phyloP scores from a whole-genome alignment of 2,329 filamentous ascomycete genomes.

The Exophiala lecanii-corni region DNA sequence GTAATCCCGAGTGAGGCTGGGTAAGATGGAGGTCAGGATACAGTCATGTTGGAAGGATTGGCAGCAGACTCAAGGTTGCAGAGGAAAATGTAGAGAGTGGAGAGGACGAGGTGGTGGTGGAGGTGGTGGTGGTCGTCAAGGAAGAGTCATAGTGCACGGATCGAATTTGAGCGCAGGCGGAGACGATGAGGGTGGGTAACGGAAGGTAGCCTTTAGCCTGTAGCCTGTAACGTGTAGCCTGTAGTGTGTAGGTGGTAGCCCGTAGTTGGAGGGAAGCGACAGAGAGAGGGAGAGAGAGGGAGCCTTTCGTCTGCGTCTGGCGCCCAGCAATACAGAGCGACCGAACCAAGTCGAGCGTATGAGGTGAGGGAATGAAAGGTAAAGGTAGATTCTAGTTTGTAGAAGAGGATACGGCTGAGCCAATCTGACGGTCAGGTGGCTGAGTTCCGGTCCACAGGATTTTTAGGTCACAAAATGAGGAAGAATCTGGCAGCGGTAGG shows the following conservation, averaged over 20 bases:
- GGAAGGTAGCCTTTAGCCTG: too few species aligned
- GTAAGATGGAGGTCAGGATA: constrained; percentile 18
- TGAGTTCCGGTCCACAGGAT: neutral
- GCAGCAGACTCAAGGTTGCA: constrained; percentile 12
- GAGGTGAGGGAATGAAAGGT: too few species aligned
- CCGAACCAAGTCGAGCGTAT: neutral
- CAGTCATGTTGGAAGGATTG: constrained; percentile 16
- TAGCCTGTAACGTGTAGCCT: too few species aligned
- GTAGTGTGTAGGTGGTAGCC: too few species aligned
- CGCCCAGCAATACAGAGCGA: neutral
- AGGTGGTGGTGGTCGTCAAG: constrained; percentile 11
- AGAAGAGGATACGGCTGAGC: neutral
- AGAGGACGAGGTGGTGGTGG: constrained; percentile 7
- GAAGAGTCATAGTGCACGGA: constrained; percentile 19
- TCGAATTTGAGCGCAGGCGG: constrained; percentile 3
- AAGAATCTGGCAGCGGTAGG: neutral
- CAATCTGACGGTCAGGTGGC: neutral
- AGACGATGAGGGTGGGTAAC: constrained; percentile 12
- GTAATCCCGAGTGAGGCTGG: too few species aligned
- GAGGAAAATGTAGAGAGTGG: constrained; percentile 13
- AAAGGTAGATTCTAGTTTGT: too few species aligned
- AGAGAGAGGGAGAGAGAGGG: too few species aligned
- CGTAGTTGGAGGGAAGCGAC: neutral
- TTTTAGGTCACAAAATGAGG: neutral
- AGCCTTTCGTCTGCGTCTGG: too few species aligned